phyloP scores from a whole-genome alignment of 139 green algal genomes.

The Coelastrella sp. region DNA sequence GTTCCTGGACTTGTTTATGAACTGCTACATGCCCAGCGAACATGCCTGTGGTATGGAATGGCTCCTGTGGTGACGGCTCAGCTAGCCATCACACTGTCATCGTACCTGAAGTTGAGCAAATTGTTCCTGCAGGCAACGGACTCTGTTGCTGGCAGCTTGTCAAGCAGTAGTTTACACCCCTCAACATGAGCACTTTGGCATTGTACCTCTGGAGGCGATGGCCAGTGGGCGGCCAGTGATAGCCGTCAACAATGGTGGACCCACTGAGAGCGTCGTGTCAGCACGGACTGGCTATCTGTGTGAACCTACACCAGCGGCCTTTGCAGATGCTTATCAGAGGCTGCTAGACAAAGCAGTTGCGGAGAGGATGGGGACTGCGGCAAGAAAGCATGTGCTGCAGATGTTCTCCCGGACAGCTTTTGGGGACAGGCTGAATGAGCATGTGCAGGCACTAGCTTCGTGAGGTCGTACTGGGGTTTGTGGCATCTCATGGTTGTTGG shows the following conservation, averaged over 20 bases:
- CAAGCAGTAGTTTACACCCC: conserved; percentile 92
- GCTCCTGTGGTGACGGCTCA: too few species aligned
- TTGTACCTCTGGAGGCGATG: conserved; percentile 98
- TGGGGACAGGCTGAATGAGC: conserved; percentile 67
- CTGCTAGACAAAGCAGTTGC: conserved; percentile 53
- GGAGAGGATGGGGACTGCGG: conserved; percentile 66
- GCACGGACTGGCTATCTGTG: conserved; percentile 79
- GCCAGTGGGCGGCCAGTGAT: conserved; percentile 87
- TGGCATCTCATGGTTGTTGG: too few species aligned
- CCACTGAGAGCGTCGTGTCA: conserved; percentile 81
- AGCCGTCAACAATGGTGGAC: conserved; percentile 88
- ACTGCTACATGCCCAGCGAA: too few species aligned
- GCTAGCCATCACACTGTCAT: too few species aligned
- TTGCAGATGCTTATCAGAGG: conserved; percentile 39
- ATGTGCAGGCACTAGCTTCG: conserved; percentile 39
- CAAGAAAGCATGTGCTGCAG: conserved; percentile 69
- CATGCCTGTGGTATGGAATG: too few species aligned
- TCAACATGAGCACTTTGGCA: conserved; percentile 97
- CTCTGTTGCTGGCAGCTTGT: conserved; percentile 75
- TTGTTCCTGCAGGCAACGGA: conserved; percentile 61
- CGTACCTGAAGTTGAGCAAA: neutral
- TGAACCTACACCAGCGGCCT: conserved; percentile 60
- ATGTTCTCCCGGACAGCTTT: conserved; percentile 82
- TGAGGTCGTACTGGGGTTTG: neutral
- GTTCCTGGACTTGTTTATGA: too few species aligned